Evolutionary conservation across 1,284 basidiomycete genomes (phyloP).

Genomic region (Irpex sp.): DNA sequence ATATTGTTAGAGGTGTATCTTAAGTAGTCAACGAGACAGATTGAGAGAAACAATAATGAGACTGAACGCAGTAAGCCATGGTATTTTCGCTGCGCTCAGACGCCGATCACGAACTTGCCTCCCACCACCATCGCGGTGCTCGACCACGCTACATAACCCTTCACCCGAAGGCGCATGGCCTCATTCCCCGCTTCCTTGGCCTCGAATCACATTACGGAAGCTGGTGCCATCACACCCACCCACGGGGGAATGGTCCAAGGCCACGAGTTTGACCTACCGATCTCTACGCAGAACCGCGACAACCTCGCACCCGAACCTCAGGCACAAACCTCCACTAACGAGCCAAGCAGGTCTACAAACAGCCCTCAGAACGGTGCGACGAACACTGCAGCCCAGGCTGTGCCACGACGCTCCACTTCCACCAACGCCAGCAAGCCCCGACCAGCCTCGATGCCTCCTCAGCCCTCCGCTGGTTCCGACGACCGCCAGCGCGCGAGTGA

Average conservation of each 20-base stretch:
- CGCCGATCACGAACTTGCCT: neutral
- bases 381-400: conserved; percentile 12
- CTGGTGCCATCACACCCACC: conserved; percentile 56
- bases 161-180: conserved; percentile 38
- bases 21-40: neutral
- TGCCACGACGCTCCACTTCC: conserved; percentile 32
- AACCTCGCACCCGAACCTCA: conserved; percentile 39
- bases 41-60: neutral
- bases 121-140: conserved; percentile 14
- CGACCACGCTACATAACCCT: conserved; percentile 8
- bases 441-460: conserved; percentile 78
- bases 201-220: conserved; percentile 48
- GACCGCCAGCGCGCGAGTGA: conserved; percentile 40
- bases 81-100: conserved; percentile 3
- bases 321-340: conserved; percentile 24
- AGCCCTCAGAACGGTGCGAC: conserved; percentile 20
- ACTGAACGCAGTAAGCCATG: neutral
- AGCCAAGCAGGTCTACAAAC: conserved; percentile 23
- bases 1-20: neutral
- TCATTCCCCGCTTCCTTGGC: conserved; percentile 41
- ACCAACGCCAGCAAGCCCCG: conserved; percentile 49
- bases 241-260: conserved; percentile 66
- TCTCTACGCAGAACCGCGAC: conserved; percentile 34
- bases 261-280: conserved; percentile 65
- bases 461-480: conserved; percentile 48